Evolutionary conservation across 2,329 filamentous ascomycete genomes (phyloP), one percentile per base, ranked within the genome.

Genomic region (Sclerotinia trifoliorum): DNA sequence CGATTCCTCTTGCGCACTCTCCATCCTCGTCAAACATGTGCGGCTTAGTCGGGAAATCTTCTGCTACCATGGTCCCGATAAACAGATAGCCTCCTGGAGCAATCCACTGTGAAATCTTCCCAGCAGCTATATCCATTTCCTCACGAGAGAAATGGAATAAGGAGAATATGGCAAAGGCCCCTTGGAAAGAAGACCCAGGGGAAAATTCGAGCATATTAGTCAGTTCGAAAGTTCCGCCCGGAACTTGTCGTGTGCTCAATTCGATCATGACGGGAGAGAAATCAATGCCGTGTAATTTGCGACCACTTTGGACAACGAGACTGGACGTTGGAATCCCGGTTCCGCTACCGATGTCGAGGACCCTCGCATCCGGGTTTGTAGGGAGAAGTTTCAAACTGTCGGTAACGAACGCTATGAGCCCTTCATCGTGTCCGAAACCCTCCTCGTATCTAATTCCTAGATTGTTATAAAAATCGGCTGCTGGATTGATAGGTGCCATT

Each of bases 341-440:
- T 13, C 78, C 77, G 67, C 77, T 77, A 39, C 77, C 77, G 57
- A 77, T 75, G 52, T 79, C 77, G 17, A 79, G 75, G 63, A 29
- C 52, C n/a, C 26, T 6, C 19, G 57, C 32, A 48, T 44, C n/a
- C 11, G 32, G 26, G 10, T 26, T 35, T 29, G 51, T 6, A n/a
- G 35, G 52, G 21, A 66, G 52, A 56, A 58, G 42, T 29, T 13
- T 19, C 6, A 66, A 32, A 39, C 49, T 57, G 15, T 56, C 35
- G n/a, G 42, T 61, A 61, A 61, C 54, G 21, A 66, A 65, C 19
- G 24, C 26, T 35, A 66, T n/a, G 35, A 66, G 63, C 5, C 52
- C 63, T 48, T 44, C 63, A n/a, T 66, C 52, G 11, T 39, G 39
- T 39, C 39, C 39, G 13, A 39, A 39, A 39, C 39, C 13, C 39